Base-by-base conservation (phyloP, 352 stramenopile species). In the Pythium sp. region DNA sequence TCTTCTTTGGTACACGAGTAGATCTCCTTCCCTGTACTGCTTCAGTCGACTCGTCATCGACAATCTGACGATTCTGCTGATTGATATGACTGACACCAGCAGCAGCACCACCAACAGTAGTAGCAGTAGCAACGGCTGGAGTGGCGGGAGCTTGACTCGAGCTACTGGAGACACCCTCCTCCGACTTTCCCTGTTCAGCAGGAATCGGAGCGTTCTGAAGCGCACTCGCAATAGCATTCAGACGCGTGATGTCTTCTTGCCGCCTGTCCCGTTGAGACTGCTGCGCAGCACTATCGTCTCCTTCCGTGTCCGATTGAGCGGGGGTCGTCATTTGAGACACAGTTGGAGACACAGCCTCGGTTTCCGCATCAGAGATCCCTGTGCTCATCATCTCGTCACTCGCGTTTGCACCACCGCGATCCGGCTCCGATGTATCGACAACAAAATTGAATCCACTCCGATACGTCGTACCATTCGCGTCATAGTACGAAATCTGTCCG, bases 261-360 rank as follows among this genome's bases (percentile, higher is more conserved):
- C 76, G 80, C 14, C 56, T 65, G 26, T 75, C 74, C 11, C 67
- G 76, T 54, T 82, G 72, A 53, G 61, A 60, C 43, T 80, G 70
- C 20, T 77, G 72, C 14, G 61, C 66, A 36, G 70, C 67, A 8
- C 36, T 68, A 46, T 71, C 67, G 22, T 91, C 81, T 20, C 70
- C 79, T 38, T 93, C 84, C 2, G 72, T 78, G 62, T 93, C 82
- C n/a, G 82, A 93, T 34, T 88, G 80, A 9, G 72, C 72, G 54
- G 84, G 84, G 49, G 82, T 93, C 11, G 80, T 93, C 65, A 84
- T 65, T 70, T 93, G 84, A 20, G 84, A 93, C 11, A 91, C 77
- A 5, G 84, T 88, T 8, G 74, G 76, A 12, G 75, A 82, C 36
- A 79, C 83, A 11, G 72, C 70, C 34, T 91, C 81, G 3, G 84